Base-by-base conservation (phyloP, 2,329 filamentous ascomycete species). In the Amauroascus verrucosus region DNA sequence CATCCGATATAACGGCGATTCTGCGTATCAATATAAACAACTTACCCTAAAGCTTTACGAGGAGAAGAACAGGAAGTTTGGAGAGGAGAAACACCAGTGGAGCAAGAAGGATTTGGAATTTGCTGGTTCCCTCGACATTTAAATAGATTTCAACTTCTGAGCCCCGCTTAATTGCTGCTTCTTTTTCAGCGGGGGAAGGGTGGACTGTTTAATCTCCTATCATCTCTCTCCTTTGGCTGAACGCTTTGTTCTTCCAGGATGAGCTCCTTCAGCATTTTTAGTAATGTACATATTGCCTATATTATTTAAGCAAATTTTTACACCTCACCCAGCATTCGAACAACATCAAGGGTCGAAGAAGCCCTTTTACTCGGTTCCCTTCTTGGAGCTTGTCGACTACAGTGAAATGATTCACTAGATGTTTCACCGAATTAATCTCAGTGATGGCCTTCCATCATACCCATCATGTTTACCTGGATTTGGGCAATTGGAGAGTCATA, bases 21-120 rank as follows among this genome's bases (percentile, higher is more conserved):
- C 65, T 3, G 65, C 64, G 20, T 85, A 77, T 59, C 60, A 85
- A 60, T 85, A 84, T 63, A 81, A 78, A 69, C 78, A 82, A 64
- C 62, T 86, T 63, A 82, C 79, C 0, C 75, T 75, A 60, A 73
- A 76, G 57, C 60, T 86, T 60, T 85, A 74, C 59, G 75, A 79
- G 47, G 82, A 86, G 73, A 82, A 81, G 65, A 69, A 75, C 56
- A 72, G 81, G 47, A 64, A 59, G 47, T 45, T 56, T 20, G 64
- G 58, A 8, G 61, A 60, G 16, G 64, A 65, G 59, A 58, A 56
- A 48, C 75, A 77, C 61, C 73, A 76, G 60, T 77, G 75, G 75
- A 72, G 69, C 59, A 72, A 68, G 67, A 68, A 63, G 60, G 55
- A 51, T 22, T 30, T 56, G 51, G 28, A 55, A 16, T 55, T 48